Evolutionary conservation across 768 basidiomycete genomes (phyloP).

Genomic region (Lactarius pseudohatsudake): DNA sequence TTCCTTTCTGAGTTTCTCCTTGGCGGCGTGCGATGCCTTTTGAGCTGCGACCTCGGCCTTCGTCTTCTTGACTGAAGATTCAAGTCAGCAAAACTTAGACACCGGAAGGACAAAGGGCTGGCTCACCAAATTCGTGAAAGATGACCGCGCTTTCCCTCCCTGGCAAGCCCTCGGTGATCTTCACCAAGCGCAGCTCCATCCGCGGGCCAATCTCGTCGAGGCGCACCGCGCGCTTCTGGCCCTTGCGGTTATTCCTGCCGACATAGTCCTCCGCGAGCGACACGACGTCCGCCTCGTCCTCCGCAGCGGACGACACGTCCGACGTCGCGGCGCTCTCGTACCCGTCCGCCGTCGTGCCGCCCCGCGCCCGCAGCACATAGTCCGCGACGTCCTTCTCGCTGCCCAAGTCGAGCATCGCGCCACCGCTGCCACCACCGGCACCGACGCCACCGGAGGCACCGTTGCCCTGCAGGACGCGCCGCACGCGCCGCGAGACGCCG

Average conservation of each 20-base stretch:
- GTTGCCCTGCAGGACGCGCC: constrained; percentile 74
- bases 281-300: constrained; percentile 79
- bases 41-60: constrained; percentile 69
- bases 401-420: constrained; percentile 70
- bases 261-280: constrained; percentile 91
- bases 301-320: constrained; percentile 77
- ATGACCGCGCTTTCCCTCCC: constrained; percentile 93
- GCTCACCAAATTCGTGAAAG: constrained; percentile 89
- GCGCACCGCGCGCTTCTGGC: constrained; percentile 85
- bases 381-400: constrained; percentile 95
- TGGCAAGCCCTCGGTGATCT: constrained; percentile 91
- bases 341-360: constrained; percentile 48
- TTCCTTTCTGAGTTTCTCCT: constrained; percentile 71
- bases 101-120: constrained; percentile 33
- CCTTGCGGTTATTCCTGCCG: constrained; percentile 90
- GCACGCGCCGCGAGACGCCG: constrained; percentile 89
- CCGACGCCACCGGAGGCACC: constrained; percentile 29
- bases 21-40: constrained; percentile 74
- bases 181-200: constrained; percentile 89
- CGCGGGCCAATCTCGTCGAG: constrained; percentile 94
- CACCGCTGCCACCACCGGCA: background rate
- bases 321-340: constrained; percentile 68
- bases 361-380: constrained; percentile 75
- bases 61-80: constrained; percentile 79
- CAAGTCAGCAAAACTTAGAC: background rate